Evolutionary conservation across 2,329 filamentous ascomycete species (phyloP), one percentile per base, ranked within the genome.

Genomic region (Pyrenochaeta sp.): DNA sequence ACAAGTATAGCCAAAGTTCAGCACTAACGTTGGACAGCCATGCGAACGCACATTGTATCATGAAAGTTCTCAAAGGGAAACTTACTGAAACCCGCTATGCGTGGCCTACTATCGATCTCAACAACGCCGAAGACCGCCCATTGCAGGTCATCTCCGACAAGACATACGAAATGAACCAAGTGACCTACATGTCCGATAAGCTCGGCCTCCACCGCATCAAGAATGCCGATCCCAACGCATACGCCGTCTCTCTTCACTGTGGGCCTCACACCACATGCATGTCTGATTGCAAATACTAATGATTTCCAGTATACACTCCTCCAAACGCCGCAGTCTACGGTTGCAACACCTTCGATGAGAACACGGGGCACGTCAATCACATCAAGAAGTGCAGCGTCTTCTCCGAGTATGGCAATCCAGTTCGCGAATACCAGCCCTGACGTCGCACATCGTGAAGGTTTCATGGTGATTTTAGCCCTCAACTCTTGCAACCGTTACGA

Each of bases 141-240:
- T 87, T 90, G 75, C 72, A 80, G 54, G 75, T 90, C 51, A 88
- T 87, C 60, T 87, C 85, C 39, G 85, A 91, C 68, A 90, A 85
- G 33, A 83, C 82, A 36, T 90, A 92, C 68, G 78, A 81, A 44
- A 82, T 88, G 69, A 89, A 94, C 61, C 81, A 89, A 58, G 91
- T 96, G 33, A 89, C 91, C 7, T 97, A 97, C 76, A 97, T 97
- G 88, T 90, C 91, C 33, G 93, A 97, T 73, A 73, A 92, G 78
- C 86, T 97, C 23, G 93, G 93, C 17, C 81, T 97, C 36, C 93
- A 97, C 77, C 87, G 88, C 48, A 89, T 97, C 54, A 86, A 85
- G 61, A 97, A 97, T 75, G 85, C 85, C 21, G 87, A 90, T 63
- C 77, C 80, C 42, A 82, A 84, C 66, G 85, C 91, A 72, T 87